A percentile compares a stretch with the other conserved stretches of the same genome.
Conservation (phyloP, 306 rosid species). For the Alnus rubra region DNA sequence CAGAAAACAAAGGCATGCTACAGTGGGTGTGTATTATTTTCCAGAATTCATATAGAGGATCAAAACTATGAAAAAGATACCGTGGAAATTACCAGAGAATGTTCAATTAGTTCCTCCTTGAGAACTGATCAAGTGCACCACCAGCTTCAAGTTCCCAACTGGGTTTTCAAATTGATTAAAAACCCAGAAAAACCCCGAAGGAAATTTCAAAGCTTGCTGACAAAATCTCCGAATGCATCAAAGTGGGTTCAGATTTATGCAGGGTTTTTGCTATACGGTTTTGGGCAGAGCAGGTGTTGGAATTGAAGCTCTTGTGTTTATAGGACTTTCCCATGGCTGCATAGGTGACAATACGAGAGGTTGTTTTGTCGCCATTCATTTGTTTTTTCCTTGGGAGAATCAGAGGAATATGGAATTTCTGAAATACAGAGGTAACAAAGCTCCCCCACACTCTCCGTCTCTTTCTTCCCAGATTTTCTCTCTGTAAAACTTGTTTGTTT, state of each 20-base stretch:
- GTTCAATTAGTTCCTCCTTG: background rate
- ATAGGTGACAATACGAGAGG: slow-evolving; percentile 37
- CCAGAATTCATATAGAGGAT: background rate
- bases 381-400: slow-evolving; percentile 23
- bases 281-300: slow-evolving; percentile 25
- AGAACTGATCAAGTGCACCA: slow-evolving; percentile 2
- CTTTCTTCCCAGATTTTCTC: slow-evolving; percentile 2
- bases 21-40: background rate
- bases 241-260: slow-evolving; percentile 8
- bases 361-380: slow-evolving; percentile 46
- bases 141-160: slow-evolving; percentile 16
- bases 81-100: slow-evolving; percentile 29
- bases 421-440: slow-evolving; percentile 19
- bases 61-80: slow-evolving; percentile 5
- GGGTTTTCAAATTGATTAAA: slow-evolving; percentile 27
- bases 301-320: slow-evolving; percentile 26
- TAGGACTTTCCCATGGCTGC: slow-evolving; percentile 36
- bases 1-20: background rate
- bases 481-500: slow-evolving; percentile 26
- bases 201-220: slow-evolving; percentile 15
- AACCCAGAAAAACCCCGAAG: slow-evolving; percentile 9
- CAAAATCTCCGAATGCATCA: slow-evolving; percentile 10
- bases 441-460: slow-evolving; percentile 13
- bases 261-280: slow-evolving; percentile 14
- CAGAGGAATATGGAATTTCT: slow-evolving; percentile 47